Conservation (phyloP, 1,284 basidiomycete genomes). For the Irpex rosettiformis region DNA sequence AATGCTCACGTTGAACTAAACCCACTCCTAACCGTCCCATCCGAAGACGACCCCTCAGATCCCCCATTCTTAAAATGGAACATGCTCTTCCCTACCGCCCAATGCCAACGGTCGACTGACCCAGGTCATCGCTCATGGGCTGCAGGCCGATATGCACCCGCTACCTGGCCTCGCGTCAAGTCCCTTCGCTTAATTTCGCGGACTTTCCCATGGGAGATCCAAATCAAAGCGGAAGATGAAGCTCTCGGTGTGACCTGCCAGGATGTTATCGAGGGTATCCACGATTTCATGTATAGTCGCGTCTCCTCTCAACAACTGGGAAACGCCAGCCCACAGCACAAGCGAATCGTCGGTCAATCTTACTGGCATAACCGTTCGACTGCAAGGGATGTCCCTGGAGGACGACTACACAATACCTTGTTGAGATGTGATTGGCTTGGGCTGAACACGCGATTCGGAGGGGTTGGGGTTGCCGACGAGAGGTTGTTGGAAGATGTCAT, state of each 20-base stretch:
- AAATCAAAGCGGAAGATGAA: slow-evolving; percentile 45
- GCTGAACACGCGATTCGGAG: slow-evolving; percentile 54
- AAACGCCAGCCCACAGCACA: slow-evolving; percentile 29
- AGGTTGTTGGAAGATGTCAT: slow-evolving; percentile 39
- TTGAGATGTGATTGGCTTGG: slow-evolving; percentile 63
- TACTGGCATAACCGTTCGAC: slow-evolving; percentile 66
- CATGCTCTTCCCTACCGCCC: slow-evolving; percentile 63
- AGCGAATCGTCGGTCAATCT: slow-evolving; percentile 41
- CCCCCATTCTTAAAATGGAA: slow-evolving; percentile 64
- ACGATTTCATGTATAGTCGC: slow-evolving; percentile 45
- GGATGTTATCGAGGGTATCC: slow-evolving; percentile 62
- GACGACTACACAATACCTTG: slow-evolving; percentile 54
- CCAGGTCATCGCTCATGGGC: slow-evolving; percentile 60
- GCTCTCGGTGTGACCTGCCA: slow-evolving; percentile 66
- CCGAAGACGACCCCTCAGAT: slow-evolving; percentile 41
- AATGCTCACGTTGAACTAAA: slow-evolving; percentile 49
- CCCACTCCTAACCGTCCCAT: slow-evolving; percentile 52
- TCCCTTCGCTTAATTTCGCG: slow-evolving; percentile 49
- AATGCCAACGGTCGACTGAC: slow-evolving; percentile 61
- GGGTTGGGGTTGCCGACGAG: slow-evolving; percentile 44
- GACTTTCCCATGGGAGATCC: slow-evolving; percentile 57
- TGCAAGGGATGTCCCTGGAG: slow-evolving; percentile 61
- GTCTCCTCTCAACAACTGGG: slow-evolving; percentile 51
- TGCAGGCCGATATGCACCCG: slow-evolving; percentile 63
- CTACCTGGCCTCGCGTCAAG: slow-evolving; percentile 65